A percentile compares a stretch with the other conserved stretches of the same genome.
phyloP scores from a whole-genome alignment of 2,329 filamentous ascomycete species.

The Aciculosporium take region DNA sequence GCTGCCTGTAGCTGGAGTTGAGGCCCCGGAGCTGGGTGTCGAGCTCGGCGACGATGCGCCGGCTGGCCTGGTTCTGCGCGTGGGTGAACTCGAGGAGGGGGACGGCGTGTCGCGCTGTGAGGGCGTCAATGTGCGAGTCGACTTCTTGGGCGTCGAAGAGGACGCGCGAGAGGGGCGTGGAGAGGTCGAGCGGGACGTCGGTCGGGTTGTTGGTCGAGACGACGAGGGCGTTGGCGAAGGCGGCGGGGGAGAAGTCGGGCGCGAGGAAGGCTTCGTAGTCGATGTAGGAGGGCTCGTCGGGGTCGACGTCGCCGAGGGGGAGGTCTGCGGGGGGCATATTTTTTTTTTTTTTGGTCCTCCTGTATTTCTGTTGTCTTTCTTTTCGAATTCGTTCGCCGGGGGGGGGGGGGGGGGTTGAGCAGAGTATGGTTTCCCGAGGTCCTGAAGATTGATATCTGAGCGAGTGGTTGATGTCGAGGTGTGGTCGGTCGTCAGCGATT shows the following conservation, averaged over 20 bases:
- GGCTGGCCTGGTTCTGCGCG: constrained; percentile 57
- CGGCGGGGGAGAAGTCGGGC: constrained; percentile 63
- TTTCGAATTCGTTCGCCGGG: too few relatives aligned
- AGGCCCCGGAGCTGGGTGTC: constrained; percentile 68
- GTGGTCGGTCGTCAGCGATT: too few relatives aligned
- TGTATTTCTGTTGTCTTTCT: too few relatives aligned
- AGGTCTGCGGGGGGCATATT: not conserved
- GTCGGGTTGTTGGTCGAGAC: constrained; percentile 82
- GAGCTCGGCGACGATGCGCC: constrained; percentile 58
- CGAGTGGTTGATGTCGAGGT: too few relatives aligned
- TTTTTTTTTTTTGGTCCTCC: too few relatives aligned
- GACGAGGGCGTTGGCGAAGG: constrained; percentile 81
- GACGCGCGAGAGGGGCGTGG: constrained; percentile 81
- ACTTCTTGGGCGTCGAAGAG: constrained; percentile 96
- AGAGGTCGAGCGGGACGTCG: constrained; percentile 81
- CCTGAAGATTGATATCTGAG: too few relatives aligned
- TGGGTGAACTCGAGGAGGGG: constrained; percentile 69
- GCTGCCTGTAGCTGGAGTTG: constrained; percentile 69
- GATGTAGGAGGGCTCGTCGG: constrained; percentile 68
- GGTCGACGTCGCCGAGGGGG: constrained; percentile 7
- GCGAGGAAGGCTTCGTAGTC: constrained; percentile 88
- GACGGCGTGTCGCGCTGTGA: constrained; percentile 73
- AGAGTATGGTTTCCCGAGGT: too few relatives aligned
- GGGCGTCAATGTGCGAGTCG: constrained; percentile 82
- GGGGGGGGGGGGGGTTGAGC: not conserved